Evolutionary conservation across 495 filamentous ascomycete species (phyloP), one percentile per base, ranked within the genome.

Genomic region (Penicillium paxilli): DNA sequence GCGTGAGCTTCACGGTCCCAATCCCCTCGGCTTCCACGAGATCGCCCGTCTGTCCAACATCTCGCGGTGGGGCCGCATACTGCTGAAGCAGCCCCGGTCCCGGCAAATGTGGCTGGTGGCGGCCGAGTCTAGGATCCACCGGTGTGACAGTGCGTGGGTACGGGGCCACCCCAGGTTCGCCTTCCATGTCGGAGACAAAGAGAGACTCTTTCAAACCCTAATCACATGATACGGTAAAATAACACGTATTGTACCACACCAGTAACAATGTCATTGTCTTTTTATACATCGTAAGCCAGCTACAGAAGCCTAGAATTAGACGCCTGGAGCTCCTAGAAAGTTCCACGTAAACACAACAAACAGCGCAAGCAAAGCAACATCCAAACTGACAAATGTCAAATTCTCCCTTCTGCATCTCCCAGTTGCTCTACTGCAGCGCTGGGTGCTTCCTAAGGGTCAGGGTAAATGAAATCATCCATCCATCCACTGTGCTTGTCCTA

Each of bases 121-220:
- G 44, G 52, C 52, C 19, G 56, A 59, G 56, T 59, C 56, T 28
- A 54, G 25, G 35, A 58, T 58, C 55, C 55, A 58, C 55, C 50
- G 50, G 38, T 24, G 50, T 42, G 37, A 26, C 46, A 45, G 55
- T 48, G 44, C 49, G 55, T 58, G 49, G 49, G 49, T 58, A 53
- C n/a, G n/a, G n/a, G n/a, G n/a, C n/a, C n/a, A n/a, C n/a, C n/a
- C n/a, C n/a, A n/a, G n/a, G n/a, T n/a, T n/a, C n/a, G n/a, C n/a
- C n/a, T n/a, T n/a, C n/a, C n/a, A n/a, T n/a, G n/a, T n/a, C n/a
- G n/a, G n/a, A n/a, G n/a, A n/a, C n/a, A n/a, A n/a, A n/a, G n/a
- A n/a, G n/a, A n/a, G n/a, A n/a, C n/a, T n/a, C n/a, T n/a, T n/a
- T n/a, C n/a, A n/a, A n/a, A n/a, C n/a, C n/a, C n/a, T n/a, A n/a